These are phyloP conservation scores for Huiozyma sinensis DNA, from an alignment of 805 yeast genomes.

Conservation along the genomic window DNA sequence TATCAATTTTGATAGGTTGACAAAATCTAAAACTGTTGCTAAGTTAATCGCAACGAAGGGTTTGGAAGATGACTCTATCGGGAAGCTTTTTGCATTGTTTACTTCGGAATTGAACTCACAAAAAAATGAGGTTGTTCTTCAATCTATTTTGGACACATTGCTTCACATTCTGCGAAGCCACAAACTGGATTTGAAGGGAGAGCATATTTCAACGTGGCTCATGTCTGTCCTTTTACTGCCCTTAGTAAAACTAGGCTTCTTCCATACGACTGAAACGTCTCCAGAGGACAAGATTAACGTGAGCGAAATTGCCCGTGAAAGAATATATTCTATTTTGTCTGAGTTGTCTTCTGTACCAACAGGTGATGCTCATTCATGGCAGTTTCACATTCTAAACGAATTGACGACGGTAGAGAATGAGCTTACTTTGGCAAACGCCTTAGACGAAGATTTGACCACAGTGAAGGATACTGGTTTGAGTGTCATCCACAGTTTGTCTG, in stretches of 20 bases:
- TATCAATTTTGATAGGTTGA: slow-evolving; percentile 63
- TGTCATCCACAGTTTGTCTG: slow-evolving; percentile 34
- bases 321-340: slow-evolving; percentile 58
- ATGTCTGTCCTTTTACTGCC: slow-evolving; percentile 23
- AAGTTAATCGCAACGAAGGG: slow-evolving; percentile 25
- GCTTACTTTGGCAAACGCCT: slow-evolving; percentile 25
- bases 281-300: slow-evolving; percentile 5
- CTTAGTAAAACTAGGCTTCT: slow-evolving; percentile 25
- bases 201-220: slow-evolving; percentile 4
- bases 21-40: slow-evolving; percentile 61
- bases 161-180: slow-evolving; percentile 42
- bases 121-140: slow-evolving; percentile 14
- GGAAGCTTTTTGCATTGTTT: slow-evolving; percentile 15
- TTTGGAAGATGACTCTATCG: slow-evolving; percentile 12
- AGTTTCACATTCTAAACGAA: slow-evolving; percentile 39
- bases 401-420: slow-evolving; percentile 22
- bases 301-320: slow-evolving; percentile 38
- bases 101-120: slow-evolving; percentile 3
- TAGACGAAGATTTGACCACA: slow-evolving; percentile 49
- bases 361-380: slow-evolving; percentile 36
- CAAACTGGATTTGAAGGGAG: slow-evolving; percentile 21
- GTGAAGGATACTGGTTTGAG: slow-evolving; percentile 41
- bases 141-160: slow-evolving; percentile 52
- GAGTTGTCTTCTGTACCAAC: slow-evolving; percentile 40
- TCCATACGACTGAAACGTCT: slow-evolving; percentile 7